Base-by-base conservation (phyloP, 345 rosid species). In the Turnera subulata region DNA sequence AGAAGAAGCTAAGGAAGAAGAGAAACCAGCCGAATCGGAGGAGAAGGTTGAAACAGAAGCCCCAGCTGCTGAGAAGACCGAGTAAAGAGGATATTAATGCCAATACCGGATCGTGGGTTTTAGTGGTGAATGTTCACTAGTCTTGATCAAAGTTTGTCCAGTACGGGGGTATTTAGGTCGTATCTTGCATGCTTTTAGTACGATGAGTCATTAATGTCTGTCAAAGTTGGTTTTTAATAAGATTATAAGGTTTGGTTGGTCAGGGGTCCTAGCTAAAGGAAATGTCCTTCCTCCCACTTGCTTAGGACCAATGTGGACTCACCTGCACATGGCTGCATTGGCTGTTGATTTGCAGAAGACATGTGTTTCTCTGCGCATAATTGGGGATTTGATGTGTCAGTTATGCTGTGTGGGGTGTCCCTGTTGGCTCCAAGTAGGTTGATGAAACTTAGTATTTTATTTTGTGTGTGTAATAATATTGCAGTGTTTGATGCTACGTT, bases 21-120 rank as follows among this genome's bases (percentile, higher is more conserved):
- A 69, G 47, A 59, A 65, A 42, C 46, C 69, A 23, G 61, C 25
- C 13, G 70, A 58, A 47, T 52, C 50, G 13, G 48, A 33, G 19
- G 50, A 58, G 37, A 50, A 33, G n/a, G 69, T 11, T 11, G 74
- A 46, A 52, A 23, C 46, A 11, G 79, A 22, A 46, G 71, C 46
- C 44, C 46, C 67, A 61, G 70, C 43, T 40, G 58, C 3, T 0
- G 72, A 69, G 61, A 68, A 62, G 52, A 26, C 62, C 0, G 82
- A 75, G 72, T 70, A 50, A 51, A 11, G 10, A 33, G 6, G 14
- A 20, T 12, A 20, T 14, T 32, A 53, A 9, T 42, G 8, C 35
- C 8, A n/a, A 14, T 11, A 50, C 6, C 12, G 11, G 61, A 57
- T 12, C 16, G 18, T 19, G 9, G 18, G 19, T 37, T 29, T 16